These are phyloP conservation scores for Metschnikowia corniflorae DNA, from an alignment of 805 yeast genomes.

Conservation along the genomic window DNA sequence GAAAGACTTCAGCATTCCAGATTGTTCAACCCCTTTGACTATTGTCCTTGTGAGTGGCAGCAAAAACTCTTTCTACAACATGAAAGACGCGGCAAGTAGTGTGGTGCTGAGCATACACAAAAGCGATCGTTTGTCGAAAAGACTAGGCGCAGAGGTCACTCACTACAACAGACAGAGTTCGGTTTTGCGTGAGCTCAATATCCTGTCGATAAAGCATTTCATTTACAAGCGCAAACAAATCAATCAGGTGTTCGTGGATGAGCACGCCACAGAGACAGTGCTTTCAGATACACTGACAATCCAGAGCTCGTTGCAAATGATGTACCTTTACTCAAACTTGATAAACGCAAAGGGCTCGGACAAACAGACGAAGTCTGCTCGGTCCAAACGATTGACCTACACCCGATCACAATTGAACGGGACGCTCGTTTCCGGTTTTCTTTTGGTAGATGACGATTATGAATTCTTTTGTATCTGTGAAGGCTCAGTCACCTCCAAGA, in stretches of 20 bases:
- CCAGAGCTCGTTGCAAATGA: conserved; percentile 36
- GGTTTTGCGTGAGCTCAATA: conserved; percentile 20
- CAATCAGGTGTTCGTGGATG: conserved; percentile 61
- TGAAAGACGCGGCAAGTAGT: conserved; percentile 57
- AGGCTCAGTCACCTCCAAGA: conserved; percentile 51
- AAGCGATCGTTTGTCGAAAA: conserved; percentile 19
- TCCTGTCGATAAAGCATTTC: conserved; percentile 64
- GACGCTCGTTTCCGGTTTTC: conserved; percentile 31
- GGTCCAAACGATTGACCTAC: conserved; percentile 42
- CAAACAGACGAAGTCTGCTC: conserved; percentile 19
- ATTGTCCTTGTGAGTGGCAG: conserved; percentile 60
- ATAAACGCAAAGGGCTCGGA: conserved; percentile 18
- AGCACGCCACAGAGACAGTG: conserved; percentile 17
- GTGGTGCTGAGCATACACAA: conserved; percentile 38
- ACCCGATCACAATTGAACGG: conserved; percentile 34
- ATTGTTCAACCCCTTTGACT: conserved; percentile 25
- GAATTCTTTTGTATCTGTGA: conserved; percentile 38
- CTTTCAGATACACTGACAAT: conserved; percentile 20
- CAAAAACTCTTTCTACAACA: conserved; percentile 72
- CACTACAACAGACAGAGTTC: conserved; percentile 9
- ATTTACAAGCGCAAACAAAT: conserved; percentile 67
- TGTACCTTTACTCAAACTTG: conserved; percentile 31
- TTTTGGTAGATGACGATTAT: conserved; percentile 30
- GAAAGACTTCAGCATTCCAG: conserved; percentile 31
- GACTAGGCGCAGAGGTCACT: conserved; percentile 23